Evolutionary conservation across 345 rosid species (phyloP), one percentile per base, ranked within the genome.

Genomic region (Boechera stricta): DNA sequence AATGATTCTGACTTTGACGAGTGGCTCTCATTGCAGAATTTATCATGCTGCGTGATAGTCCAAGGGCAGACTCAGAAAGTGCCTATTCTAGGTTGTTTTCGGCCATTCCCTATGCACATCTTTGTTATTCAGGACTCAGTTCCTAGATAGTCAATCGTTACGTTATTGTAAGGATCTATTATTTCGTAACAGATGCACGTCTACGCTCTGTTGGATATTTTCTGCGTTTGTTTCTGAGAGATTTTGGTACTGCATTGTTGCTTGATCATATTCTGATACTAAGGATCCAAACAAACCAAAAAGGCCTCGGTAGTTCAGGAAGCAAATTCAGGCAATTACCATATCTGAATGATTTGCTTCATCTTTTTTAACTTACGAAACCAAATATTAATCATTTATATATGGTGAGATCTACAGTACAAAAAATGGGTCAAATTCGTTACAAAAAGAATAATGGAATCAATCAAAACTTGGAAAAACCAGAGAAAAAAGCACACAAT

Each of bases 391-490:
- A 26, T 44, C 52, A 63, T 16, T 54, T 12, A 71, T 13, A 71
- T 71, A 71, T 48, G 61, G 61, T 77, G 55, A 71, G 72, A 64
- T 71, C 61, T 77, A 77, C 76, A 31, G 10, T 71, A 71, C 64
- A 59, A 58, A 71, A 63, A 70, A 71, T 44, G 61, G 35, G 53
- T 64, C 16, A 77, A 52, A 2, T 39, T 68, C 80, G 31, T 44
- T 53, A 47, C 69, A 64, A 71, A 69, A 77, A 72, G 73, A 78
- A 65, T 78, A 72, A 72, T 65, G 61, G 55, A 78, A 72, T 78
- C 77, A 78, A 72, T 78, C 77, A 77, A 77, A 77, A 64, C 67
- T 71, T 57, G 63, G 67, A 57, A 77, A 45, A 47, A 4, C 42
- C 47, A 54, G 75, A 63, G 63, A 55, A 55, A 29, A 61, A 45